Evolutionary conservation across 2,329 filamentous ascomycete genomes (phyloP), one percentile per base, ranked within the genome.

Genomic region (Rutstroemia sp.): DNA sequence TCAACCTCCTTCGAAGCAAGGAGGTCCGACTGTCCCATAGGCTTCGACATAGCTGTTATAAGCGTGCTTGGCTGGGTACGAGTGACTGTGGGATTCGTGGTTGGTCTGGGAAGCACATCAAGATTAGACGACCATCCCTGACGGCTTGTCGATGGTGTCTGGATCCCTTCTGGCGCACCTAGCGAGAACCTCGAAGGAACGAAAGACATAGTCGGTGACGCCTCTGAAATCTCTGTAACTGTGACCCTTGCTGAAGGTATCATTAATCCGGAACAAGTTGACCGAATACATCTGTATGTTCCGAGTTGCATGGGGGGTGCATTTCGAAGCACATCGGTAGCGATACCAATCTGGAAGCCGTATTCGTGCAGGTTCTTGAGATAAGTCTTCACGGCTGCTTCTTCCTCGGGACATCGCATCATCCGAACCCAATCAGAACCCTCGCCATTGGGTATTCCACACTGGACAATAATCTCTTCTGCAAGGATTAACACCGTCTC

Each of bases 391-490:
- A 56, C 38, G 19, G 49, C 34, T 46, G 21, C 23, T 48, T 59
- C 58, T 46, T 59, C 49, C 3, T 27, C 23, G 4, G 37, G 27
- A 44, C 55, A 59, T 10, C 34, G 41, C 27, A 37, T 45, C 55
- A 59, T 52, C 30, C 58, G 25, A n/a, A 51, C 50, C 54, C 51
- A 58, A 18, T 59, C 47, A n/a, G 42, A 19, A 18, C 38, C 42
- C 8, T 12, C 4, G 2, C 16, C 25, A 19, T 50, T 18, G 14
- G 45, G 21, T 52, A 34, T 16, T 5, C 49, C 39, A 21, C 58
- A 59, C 9, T 45, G 30, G 12, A 58, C 2, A 6, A 54, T 19
- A 16, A 59, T 34, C 16, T 48, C 37, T 9, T 48, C 45, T 21
- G 38, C 54, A 50, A 41, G 44, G 4, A 56, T 27, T 18, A 27